Conservation (phyloP, 495 filamentous ascomycete genomes). For the Pseudoneurospora amorphoporcata region DNA sequence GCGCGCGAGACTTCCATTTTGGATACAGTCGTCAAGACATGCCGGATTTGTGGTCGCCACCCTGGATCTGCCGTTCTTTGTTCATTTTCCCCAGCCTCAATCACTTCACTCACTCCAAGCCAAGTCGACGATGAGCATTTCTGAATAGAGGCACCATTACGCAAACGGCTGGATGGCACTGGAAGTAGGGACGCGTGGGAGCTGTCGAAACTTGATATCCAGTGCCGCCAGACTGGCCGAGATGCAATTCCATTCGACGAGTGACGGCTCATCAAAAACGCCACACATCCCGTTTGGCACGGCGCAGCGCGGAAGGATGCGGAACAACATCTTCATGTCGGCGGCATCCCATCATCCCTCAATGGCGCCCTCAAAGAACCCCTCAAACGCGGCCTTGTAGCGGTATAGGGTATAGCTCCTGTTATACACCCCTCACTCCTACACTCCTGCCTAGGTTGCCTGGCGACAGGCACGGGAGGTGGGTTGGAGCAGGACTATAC, state of each 20-base stretch:
- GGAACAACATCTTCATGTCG: conserved; percentile 5
- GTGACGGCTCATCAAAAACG: conserved; percentile 6
- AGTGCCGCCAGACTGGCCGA: conserved; percentile 3
- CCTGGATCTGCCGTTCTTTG: neutral
- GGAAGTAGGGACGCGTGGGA: neutral
- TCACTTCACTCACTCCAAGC: neutral
- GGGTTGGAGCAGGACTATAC: neutral
- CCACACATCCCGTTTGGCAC: conserved; percentile 12
- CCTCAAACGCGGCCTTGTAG: neutral
- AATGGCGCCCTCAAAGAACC: neutral
- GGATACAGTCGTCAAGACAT: neutral
- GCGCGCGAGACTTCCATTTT: neutral
- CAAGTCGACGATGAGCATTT: neutral
- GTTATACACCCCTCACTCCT: neutral
- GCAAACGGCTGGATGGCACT: neutral
- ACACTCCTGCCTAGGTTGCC: neutral
- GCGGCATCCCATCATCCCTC: neutral
- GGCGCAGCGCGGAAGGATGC: conserved; percentile 20
- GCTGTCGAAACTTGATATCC: conserved; percentile 2
- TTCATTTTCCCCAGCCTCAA: neutral
- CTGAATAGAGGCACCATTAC: neutral
- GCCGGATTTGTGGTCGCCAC: neutral
- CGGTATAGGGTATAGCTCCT: neutral
- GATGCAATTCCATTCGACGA: neutral
- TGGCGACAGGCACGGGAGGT: neutral